Evolutionary conservation across 2,329 filamentous ascomycete species (phyloP).

Genomic region (Colletotrichum cereale): DNA sequence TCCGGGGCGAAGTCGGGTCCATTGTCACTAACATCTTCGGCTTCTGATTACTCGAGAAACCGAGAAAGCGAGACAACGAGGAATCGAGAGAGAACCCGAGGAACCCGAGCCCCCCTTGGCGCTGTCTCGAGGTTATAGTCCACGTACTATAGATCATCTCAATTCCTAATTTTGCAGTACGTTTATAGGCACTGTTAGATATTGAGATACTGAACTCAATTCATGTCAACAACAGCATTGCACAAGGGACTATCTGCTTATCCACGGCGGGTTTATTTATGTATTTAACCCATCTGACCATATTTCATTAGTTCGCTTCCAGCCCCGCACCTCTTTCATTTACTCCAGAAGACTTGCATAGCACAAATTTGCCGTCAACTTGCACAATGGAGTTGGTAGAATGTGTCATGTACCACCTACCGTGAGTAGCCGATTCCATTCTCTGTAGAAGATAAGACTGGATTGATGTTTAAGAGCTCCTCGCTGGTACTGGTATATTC

Average conservation of each 20-base stretch:
- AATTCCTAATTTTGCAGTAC: not conserved
- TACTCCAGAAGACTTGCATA: too few species aligned
- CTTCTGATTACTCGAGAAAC: not conserved
- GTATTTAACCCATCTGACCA: not conserved
- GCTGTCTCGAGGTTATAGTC: not conserved
- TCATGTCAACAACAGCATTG: not conserved
- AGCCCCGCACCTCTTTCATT: not conserved
- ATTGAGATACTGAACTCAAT: not conserved
- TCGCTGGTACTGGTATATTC: too few species aligned
- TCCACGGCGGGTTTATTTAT: not conserved
- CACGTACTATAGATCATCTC: not conserved
- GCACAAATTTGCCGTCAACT: too few species aligned
- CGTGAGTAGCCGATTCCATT: too few species aligned
- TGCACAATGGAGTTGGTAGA: too few species aligned
- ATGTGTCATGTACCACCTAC: too few species aligned
- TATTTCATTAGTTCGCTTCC: not conserved
- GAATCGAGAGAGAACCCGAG: not conserved
- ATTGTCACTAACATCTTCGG: not conserved
- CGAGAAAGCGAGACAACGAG: not conserved
- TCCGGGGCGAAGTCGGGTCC: not conserved
- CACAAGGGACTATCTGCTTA: not conserved
- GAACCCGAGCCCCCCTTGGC: not conserved
- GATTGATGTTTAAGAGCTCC: too few species aligned
- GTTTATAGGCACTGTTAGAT: too few species aligned
- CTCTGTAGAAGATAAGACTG: too few species aligned